Evolutionary conservation across 2,329 filamentous ascomycete species (phyloP).

Genomic region (Colletotrichum sublineola): DNA sequence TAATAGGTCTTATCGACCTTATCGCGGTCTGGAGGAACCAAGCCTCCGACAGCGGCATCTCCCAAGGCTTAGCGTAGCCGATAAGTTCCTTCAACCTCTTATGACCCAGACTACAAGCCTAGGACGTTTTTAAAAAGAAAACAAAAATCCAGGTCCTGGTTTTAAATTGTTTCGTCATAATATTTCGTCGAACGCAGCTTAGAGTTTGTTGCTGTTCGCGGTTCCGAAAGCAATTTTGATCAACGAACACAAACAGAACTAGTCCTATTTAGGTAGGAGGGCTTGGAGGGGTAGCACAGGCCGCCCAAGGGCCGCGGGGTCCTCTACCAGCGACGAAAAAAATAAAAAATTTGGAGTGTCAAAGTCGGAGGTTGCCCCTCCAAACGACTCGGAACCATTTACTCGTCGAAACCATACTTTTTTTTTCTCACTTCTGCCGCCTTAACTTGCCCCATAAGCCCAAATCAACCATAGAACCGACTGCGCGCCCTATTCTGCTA

Average conservation of each 20-base stretch:
- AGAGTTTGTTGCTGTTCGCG: neutral
- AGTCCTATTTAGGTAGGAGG: slow-evolving; percentile 22
- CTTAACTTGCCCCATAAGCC: neutral
- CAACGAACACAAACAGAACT: neutral
- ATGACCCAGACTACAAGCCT: too few species aligned
- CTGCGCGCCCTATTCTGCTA: neutral
- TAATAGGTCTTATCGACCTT: slow-evolving; percentile 29
- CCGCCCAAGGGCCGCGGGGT: slow-evolving; percentile 40
- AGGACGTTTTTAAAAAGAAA: too few species aligned
- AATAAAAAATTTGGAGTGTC: slow-evolving; percentile 41
- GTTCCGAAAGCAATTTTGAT: neutral
- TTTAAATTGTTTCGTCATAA: neutral
- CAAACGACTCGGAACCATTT: slow-evolving; percentile 34
- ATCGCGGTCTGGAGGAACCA: slow-evolving; percentile 37
- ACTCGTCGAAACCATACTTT: slow-evolving; percentile 22
- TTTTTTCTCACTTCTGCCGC: slow-evolving; percentile 24
- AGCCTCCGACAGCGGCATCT: slow-evolving; percentile 18
- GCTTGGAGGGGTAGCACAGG: slow-evolving; percentile 37
- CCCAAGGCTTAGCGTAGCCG: slow-evolving; percentile 3
- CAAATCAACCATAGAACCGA: neutral
- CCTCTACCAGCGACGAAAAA: slow-evolving; percentile 25
- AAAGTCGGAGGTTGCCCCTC: slow-evolving; percentile 41
- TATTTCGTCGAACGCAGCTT: neutral
- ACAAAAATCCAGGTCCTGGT: neutral
- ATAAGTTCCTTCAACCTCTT: neutral